Base-by-base conservation (phyloP, 2,329 filamentous ascomycete species). In the Paecilomyces niveus region DNA sequence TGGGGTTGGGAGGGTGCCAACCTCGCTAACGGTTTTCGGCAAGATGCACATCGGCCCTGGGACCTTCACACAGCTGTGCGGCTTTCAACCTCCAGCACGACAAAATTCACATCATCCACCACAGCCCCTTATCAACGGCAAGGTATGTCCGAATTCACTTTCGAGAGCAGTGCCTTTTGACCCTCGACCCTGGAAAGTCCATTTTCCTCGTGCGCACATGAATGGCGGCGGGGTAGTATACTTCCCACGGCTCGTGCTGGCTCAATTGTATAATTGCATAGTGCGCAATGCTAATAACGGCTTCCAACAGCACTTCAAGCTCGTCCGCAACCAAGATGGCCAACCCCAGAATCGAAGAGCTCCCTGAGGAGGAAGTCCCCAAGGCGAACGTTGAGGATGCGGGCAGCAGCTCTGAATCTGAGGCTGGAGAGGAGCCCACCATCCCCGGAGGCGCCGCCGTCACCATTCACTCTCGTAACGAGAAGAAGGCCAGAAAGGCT, bases 401-500 rank as follows among this genome's bases (percentile, higher is more conserved):
- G 68, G 76, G 70, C 66, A 75, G 72, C 67, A 75, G 73, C 68
- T 81, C 79, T 60, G 79, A 81, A 65, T 80, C 79, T 58, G 79
- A 81, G 65, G 72, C 70, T 64, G 72, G 73, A 55, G 79, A 81
- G 63, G 85, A 87, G 74, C 78, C 82, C 70, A 82, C 78, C 76
- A 86, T 88, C 70, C 91, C 93, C 75, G 88, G 89, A 68, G 94
- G 93, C 74, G 90, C 92, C 73, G 86, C 89, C 65, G 89, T 93
- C 74, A 86, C 94, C 71, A 88, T 99, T 74, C 93, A 97, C 86
- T 96, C 91, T 76, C 92, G 94, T 80, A 97, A 97, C 83, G 94
- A 99, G 89, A 99, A 99, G 90, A 99, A 99, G 88, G 95, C 94
- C 72, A 89, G 94, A 82, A 99, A 99, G 87, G 92, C 92, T 74